Base-by-base conservation (phyloP, 1,284 basidiomycete genomes). In the Neonothopanus nambi region DNA sequence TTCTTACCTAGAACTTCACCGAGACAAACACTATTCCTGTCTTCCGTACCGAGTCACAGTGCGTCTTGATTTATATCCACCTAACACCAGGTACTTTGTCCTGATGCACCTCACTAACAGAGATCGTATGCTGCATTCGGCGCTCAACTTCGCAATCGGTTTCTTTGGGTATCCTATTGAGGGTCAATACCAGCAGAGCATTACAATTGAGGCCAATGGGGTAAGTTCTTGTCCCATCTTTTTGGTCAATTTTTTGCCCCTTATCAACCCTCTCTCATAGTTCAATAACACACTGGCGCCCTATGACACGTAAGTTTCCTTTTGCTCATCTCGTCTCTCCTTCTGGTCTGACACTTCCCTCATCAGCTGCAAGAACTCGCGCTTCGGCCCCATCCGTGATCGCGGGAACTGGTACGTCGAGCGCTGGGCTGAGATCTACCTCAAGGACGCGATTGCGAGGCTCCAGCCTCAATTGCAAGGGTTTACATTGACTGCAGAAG, bases 21-120 rank as follows among this genome's bases (percentile, higher is more conserved):
- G 75, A 82, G 51, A 66, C 77, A 17, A 81, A 85, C 59, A 82
- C 79, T 5, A 72, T 92, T 40, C 90, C 93, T 5, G 89, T 95
- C 11, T 93, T 95, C 72, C 84, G 94, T 43, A 94, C 93, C 0
- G 91, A 91, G 68, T 92, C 90, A 3, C 88, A 93, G 81, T 91
- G 70, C 59, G 86, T 63, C 9, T 26, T 17, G n/a, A 37, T 57
- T 12, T n/a, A 52, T 42, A 4, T 24, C 18, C 13, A n/a, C 13
- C 35, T 17, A 35, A 47, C 13, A 40, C 23, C 24, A 15, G 3
- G 8, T 51, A 38, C 43, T 55, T 37, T 47, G 11, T 5, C 26
- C 9, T 50, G n/a, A n/a, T n/a, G n/a, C n/a, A n/a, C 9, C 24
- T 36, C 15, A 21, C 44, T 11, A 8, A 12, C 59, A 84, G 87